phyloP scores from a whole-genome alignment of 2,329 filamentous ascomycete genomes.

The Phyllosticta capitalensis region DNA sequence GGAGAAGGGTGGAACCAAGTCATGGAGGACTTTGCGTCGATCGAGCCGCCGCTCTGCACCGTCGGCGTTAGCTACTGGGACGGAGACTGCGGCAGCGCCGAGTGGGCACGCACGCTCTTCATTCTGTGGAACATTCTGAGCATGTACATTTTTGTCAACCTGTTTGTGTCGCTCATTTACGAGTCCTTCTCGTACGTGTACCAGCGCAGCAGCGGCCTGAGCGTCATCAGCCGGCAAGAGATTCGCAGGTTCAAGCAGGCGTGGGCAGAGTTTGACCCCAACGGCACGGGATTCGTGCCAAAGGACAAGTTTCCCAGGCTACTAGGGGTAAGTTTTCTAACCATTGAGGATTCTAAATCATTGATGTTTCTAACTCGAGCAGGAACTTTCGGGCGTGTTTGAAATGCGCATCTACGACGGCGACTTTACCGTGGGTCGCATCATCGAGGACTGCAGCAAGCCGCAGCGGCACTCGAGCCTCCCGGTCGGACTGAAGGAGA shows the following conservation, averaged over 20 bases:
- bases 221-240: slow-evolving; percentile 82
- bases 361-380: neutral
- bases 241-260: slow-evolving; percentile 96
- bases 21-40: slow-evolving; percentile 88
- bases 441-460: slow-evolving; percentile 73
- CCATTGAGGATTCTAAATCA: slow-evolving; percentile 10
- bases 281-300: slow-evolving; percentile 81
- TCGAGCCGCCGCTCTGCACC: slow-evolving; percentile 74
- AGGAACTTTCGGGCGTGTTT: slow-evolving; percentile 86
- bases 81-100: slow-evolving; percentile 84
- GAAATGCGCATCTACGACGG: slow-evolving; percentile 94
- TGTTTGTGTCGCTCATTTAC: slow-evolving; percentile 97
- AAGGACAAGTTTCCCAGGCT: slow-evolving; percentile 84
- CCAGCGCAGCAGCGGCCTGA: slow-evolving; percentile 87
- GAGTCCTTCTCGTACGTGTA: slow-evolving; percentile 99
- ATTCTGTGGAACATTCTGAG: slow-evolving; percentile 97
- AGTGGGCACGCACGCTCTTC: slow-evolving; percentile 83
- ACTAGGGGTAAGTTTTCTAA: slow-evolving; percentile 52
- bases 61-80: slow-evolving; percentile 62
- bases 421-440: slow-evolving; percentile 75
- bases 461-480: slow-evolving; percentile 43
- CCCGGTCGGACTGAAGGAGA: slow-evolving; percentile 32
- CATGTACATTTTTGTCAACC: slow-evolving; percentile 99
- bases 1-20: slow-evolving; percentile 95
- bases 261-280: slow-evolving; percentile 90